phyloP scores from a whole-genome alignment of 23 red algal genomes.

The Gracilaria caudata region DNA sequence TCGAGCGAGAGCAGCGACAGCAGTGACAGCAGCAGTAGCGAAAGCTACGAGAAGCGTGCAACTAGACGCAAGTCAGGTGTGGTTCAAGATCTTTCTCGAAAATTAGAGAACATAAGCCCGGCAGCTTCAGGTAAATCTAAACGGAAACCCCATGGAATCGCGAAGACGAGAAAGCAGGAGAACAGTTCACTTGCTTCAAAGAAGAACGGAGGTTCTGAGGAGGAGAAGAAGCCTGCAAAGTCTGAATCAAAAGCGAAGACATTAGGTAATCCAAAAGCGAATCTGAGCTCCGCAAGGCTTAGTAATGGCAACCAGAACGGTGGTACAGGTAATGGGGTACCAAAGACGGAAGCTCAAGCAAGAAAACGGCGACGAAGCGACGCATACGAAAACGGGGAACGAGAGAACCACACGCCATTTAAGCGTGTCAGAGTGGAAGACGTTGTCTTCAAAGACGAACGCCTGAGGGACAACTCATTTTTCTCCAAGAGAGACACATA shows the following conservation, averaged over 20 bases:
- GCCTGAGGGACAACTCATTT: constrained; percentile 82
- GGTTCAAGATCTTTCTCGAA: constrained; percentile 13
- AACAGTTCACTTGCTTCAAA: not conserved
- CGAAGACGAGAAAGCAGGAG: not conserved
- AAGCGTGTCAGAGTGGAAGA: constrained; percentile 68
- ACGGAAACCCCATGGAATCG: not conserved
- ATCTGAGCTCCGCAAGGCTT: not conserved
- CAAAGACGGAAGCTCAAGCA: not conserved
- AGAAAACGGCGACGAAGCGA: not conserved
- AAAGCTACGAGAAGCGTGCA: constrained; percentile 6
- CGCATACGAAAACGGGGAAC: not conserved
- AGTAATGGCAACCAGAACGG: not conserved
- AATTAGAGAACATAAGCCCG: not conserved
- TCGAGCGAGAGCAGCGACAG: not conserved
- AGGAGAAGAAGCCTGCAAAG: not conserved
- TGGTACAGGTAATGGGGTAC: not conserved
- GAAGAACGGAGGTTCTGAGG: not conserved
- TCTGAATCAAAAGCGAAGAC: not conserved
- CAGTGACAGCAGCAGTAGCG: constrained; percentile 5
- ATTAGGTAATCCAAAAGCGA: not conserved
- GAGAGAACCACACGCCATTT: constrained; percentile 53
- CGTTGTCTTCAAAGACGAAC: constrained; percentile 69
- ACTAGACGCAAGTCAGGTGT: constrained; percentile 7
- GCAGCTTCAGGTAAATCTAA: not conserved
- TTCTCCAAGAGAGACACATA: constrained; percentile 82